Evolutionary conservation across 257 asterid genomes (phyloP), one percentile per base, ranked within the genome.

Genomic region (Solanum piurae): DNA sequence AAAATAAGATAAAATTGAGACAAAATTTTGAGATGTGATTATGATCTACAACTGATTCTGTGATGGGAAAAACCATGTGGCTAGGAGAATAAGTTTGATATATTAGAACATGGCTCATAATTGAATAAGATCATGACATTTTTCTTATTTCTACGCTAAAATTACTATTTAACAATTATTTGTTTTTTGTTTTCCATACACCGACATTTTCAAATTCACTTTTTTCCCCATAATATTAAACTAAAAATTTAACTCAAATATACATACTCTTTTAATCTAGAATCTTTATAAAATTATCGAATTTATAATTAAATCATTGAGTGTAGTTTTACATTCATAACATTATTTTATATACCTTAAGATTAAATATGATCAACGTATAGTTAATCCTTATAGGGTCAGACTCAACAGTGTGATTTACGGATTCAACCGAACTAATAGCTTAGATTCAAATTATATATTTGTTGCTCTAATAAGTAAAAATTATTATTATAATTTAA

Each of bases 71-170:
- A 86, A 72, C 87, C 92, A 92, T 89, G 91, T 88, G 92, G 72
- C 73, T 34, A 31, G 38, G 74, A 55, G 83, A 69, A 87, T 33
- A 77, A 68, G 27, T 82, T 62, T 73, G 74, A 69, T 74, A 75
- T 58, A 87, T 77, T 33, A 37, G 86, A 92, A 88, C 91, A 87
- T 90, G 90, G 94, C 83, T 89, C 12, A 90, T 92, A 42, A 89
- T 88, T 92, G 90, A 89, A 84, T 88, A 72, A 64, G 71, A 13
- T 68, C 64, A 71, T 88, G 86, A 88, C 88, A 36, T 80, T 86
- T 79, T 89, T 66, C 87, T 83, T 62, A 80, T 60, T 88, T 82
- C 10, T 66, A 49, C 74, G 31, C 58, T 29, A n/a, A 33, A 23
- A 73, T 69, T 86, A 62, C 76, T 4, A 40, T 76, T 38, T 76